Conservation (phyloP, 2,329 filamentous ascomycete genomes). For the Epichloe typhina region DNA sequence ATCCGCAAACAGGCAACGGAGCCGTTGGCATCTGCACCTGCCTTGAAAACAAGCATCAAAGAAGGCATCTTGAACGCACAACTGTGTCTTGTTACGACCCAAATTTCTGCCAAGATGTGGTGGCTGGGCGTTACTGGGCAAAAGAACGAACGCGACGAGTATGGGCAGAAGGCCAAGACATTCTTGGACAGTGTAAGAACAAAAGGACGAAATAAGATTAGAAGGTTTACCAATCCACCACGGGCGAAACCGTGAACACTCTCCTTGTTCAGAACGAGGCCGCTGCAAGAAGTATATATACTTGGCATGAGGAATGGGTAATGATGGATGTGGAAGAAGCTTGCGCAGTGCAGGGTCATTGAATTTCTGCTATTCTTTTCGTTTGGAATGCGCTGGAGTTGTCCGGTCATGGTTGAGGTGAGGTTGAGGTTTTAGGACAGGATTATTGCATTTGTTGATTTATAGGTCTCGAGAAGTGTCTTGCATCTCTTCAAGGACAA, state of each 20-base stretch:
- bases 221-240: background rate
- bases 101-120: slow-evolving; percentile 41
- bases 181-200: slow-evolving; percentile 19
- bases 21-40: background rate
- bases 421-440: background rate
- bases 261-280: background rate
- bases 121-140: slow-evolving; percentile 43
- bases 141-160: slow-evolving; percentile 30
- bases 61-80: slow-evolving; percentile 11
- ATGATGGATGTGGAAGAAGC: background rate
- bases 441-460: background rate
- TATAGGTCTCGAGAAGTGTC: background rate
- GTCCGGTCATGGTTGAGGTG: slow-evolving; percentile 1
- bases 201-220: background rate
- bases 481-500: background rate
- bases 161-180: slow-evolving; percentile 32
- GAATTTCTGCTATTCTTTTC: background rate
- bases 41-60: background rate
- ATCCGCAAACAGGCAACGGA: slow-evolving; percentile 23
- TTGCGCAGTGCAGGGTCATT: background rate
- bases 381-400: slow-evolving; percentile 3
- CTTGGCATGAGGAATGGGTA: background rate
- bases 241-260: background rate
- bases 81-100: slow-evolving; percentile 36
- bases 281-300: background rate